Evolutionary conservation across 2,329 filamentous ascomycete species (phyloP), one percentile per base, ranked within the genome.

Genomic region (Didymella pomorum): DNA sequence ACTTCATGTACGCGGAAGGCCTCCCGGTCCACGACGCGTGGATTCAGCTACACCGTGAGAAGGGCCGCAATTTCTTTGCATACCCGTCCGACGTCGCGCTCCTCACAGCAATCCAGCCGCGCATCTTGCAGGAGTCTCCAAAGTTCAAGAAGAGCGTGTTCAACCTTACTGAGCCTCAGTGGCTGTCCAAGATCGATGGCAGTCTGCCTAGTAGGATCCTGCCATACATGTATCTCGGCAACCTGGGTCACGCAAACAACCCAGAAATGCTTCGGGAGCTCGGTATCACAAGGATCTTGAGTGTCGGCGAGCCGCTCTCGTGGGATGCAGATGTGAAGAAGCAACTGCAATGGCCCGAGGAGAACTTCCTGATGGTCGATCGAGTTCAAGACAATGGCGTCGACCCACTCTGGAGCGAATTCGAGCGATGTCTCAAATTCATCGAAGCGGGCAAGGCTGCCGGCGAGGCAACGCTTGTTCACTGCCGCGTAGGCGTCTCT

Each of bases 381-480:
- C 86, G 89, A 14, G 92, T 99, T 6, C 95, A 98, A 73, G 95
- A 99, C 72, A 99, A 99, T 71, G 95, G 95, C 4, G 95, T 98
- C 61, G 95, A 99, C 77, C 90, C 93, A 4, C 79, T 99, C 68
- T 96, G 89, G 29, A 86, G 90, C 31, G 91, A 97, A 66, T 96
- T 98, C 77, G 85, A 88, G 67, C 84, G 89, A 37, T 98, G 94
- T 72, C 82, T 99, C 44, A 87, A 91, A 26, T 99, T 98, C 70
- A 97, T 99, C 75, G 95, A 92, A 66, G 87, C 88, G 66, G 93
- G 94, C 33, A 91, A 89, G 72, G 79, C 80, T 35, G 89, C 90
- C 42, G 89, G 90, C 28, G 91, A 87, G 4, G 92, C 94, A 23
- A 98, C 95, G 0, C 83, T 99, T 56, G 95, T 99, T 16, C 95